Evolutionary conservation across 2,329 filamentous ascomycete species (phyloP).

Genomic region (Colletotrichum orchidophilum): DNA sequence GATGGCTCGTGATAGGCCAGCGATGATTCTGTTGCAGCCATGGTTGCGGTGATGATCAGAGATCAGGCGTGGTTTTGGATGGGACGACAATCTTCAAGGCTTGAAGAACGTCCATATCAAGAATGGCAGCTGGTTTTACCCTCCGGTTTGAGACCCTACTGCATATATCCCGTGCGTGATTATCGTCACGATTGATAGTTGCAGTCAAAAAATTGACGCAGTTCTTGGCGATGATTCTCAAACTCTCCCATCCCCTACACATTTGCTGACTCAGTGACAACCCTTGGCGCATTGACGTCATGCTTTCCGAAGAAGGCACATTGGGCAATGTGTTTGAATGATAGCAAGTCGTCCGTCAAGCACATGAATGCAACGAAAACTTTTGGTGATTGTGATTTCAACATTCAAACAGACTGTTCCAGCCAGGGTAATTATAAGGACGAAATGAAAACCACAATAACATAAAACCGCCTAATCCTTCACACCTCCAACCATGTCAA

Average conservation of each 20-base stretch:
- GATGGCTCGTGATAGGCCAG: conserved; percentile 70
- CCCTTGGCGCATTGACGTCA: background rate
- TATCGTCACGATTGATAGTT: background rate
- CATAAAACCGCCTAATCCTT: background rate
- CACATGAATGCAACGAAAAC: background rate
- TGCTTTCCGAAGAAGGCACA: background rate
- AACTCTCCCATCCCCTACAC: background rate
- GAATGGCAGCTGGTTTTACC: background rate
- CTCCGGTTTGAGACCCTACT: background rate
- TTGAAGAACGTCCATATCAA: background rate
- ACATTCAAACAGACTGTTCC: conserved; percentile 11
- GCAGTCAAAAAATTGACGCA: background rate
- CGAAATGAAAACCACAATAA: background rate
- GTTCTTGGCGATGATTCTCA: background rate
- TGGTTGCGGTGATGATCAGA: background rate
- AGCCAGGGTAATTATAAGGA: conserved; percentile 25
- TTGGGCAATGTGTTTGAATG: background rate
- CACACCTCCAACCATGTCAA: background rate
- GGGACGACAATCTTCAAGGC: background rate
- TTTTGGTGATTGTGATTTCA: no score
- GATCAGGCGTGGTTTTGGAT: background rate
- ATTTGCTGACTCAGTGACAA: background rate
- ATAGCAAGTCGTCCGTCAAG: background rate
- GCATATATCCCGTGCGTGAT: background rate
- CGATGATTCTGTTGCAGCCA: conserved; percentile 36